Evolutionary conservation across 345 rosid genomes (phyloP).

Genomic region (Aquilaria malaccensis): DNA sequence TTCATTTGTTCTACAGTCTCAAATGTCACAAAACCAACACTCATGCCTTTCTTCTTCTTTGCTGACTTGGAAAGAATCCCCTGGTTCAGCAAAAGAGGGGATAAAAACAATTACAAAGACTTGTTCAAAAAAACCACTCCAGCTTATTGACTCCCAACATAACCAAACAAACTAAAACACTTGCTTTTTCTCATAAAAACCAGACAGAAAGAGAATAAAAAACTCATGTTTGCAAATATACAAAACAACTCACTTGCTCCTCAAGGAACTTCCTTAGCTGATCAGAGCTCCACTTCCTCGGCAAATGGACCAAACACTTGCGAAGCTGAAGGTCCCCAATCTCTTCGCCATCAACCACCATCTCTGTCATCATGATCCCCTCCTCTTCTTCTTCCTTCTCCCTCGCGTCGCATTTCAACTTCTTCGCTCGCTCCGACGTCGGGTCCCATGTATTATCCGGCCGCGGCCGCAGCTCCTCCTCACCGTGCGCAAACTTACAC

Average conservation of each 20-base stretch:
- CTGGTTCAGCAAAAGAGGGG: conserved; percentile 18
- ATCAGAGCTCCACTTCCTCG: conserved; percentile 61
- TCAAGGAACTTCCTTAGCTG: conserved; percentile 48
- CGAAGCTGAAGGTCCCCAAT: conserved; percentile 40
- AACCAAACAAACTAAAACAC: background rate
- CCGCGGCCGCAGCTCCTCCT: conserved; percentile 70
- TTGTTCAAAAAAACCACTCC: no score
- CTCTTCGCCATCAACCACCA: conserved; percentile 28
- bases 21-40: conserved; percentile 75
- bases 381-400: conserved; percentile 32
- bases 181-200: background rate
- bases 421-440: conserved; percentile 79
- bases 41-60: conserved; percentile 82
- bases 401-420: conserved; percentile 24
- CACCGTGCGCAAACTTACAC: conserved; percentile 88
- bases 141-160: no score
- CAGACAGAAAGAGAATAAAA: background rate
- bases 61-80: conserved; percentile 50
- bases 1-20: conserved; percentile 57
- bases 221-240: background rate
- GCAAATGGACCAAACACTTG: conserved; percentile 79
- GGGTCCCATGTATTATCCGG: conserved; percentile 96
- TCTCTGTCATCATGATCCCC: conserved; percentile 37
- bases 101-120: no score
- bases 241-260: conserved; percentile 42